These are phyloP conservation scores for Entonaema liquescens DNA, from an alignment of 495 filamentous ascomycete genomes.

Conservation along the genomic window DNA sequence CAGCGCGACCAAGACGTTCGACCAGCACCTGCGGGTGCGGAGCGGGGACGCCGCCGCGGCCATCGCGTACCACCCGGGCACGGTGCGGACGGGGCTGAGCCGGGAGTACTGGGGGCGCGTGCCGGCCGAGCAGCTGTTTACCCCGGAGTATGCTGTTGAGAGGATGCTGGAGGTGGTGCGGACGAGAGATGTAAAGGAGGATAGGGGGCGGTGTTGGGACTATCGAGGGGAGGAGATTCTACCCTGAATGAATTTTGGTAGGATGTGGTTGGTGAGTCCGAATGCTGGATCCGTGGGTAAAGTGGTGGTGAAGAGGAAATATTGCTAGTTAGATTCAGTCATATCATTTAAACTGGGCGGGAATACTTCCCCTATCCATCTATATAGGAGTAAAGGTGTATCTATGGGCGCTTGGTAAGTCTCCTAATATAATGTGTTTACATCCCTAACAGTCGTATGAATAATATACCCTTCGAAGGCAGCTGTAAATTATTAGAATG, in stretches of 20 bases:
- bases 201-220: constrained; percentile 78
- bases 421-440: background rate
- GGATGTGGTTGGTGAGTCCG: background rate
- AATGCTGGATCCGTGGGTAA: too few relatives aligned
- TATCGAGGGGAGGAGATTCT: constrained; percentile 76
- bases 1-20: constrained; percentile 74
- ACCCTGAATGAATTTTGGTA: constrained; percentile 58
- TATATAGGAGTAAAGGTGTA: background rate
- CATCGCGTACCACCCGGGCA: constrained; percentile 82
- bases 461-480: background rate
- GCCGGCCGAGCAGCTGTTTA: constrained; percentile 68
- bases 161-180: constrained; percentile 64
- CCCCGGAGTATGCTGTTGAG: constrained; percentile 67
- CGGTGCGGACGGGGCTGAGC: constrained; percentile 78
- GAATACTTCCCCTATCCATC: too few relatives aligned
- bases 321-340: background rate
- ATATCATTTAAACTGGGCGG: background rate
- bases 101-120: constrained; percentile 73
- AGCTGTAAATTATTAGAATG: constrained; percentile 15
- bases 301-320: too few relatives aligned
- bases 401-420: background rate
- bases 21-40: constrained; percentile 66
- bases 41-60: constrained; percentile 64
- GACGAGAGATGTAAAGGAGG: constrained; percentile 51
- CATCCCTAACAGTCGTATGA: background rate